Evolutionary conservation across 2,329 filamentous ascomycete species (phyloP).

Genomic region (Chaetomium olivaceum): DNA sequence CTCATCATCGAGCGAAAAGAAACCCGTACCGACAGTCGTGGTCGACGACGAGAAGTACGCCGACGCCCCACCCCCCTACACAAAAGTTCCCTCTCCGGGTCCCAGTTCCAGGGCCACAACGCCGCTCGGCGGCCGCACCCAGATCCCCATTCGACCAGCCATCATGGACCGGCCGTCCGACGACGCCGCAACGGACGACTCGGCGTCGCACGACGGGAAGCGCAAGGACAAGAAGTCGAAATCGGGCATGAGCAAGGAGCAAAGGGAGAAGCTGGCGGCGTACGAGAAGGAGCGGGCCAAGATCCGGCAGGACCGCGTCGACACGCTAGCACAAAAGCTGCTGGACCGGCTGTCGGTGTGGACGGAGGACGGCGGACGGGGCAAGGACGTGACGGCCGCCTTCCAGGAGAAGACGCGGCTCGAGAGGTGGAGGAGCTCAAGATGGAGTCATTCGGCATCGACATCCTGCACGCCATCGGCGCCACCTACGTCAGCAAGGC

Average conservation of each 20-base stretch:
- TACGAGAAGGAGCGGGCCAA: slow-evolving; percentile 83
- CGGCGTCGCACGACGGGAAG: slow-evolving; percentile 65
- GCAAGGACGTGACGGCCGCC: slow-evolving; percentile 76
- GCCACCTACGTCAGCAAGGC: slow-evolving; percentile 87
- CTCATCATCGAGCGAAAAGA: slow-evolving; percentile 35
- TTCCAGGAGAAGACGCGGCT: slow-evolving; percentile 94
- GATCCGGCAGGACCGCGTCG: slow-evolving; percentile 82
- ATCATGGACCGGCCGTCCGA: slow-evolving; percentile 83
- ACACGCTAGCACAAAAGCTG: slow-evolving; percentile 80
- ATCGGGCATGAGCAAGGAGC: slow-evolving; percentile 81
- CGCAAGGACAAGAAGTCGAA: slow-evolving; percentile 70
- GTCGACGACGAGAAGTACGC: slow-evolving; percentile 40
- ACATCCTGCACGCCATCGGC: slow-evolving; percentile 94
- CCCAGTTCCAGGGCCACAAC: slow-evolving; percentile 44
- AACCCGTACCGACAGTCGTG: slow-evolving; percentile 41
- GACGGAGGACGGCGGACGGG: slow-evolving; percentile 96
- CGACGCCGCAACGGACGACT: slow-evolving; percentile 70
- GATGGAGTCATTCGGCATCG: slow-evolving; percentile 97
- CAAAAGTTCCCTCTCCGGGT: slow-evolving; percentile 40
- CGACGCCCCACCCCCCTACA: slow-evolving; percentile 23
- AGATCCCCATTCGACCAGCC: slow-evolving; percentile 76
- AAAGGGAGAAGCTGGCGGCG: slow-evolving; percentile 85
- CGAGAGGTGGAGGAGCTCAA: slow-evolving; percentile 98
- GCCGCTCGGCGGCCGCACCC: slow-evolving; percentile 41
- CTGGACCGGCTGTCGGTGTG: slow-evolving; percentile 87